Evolutionary conservation across 306 rosid genomes (phyloP), one percentile per base, ranked within the genome.

Genomic region (Ormosia semicastrata): DNA sequence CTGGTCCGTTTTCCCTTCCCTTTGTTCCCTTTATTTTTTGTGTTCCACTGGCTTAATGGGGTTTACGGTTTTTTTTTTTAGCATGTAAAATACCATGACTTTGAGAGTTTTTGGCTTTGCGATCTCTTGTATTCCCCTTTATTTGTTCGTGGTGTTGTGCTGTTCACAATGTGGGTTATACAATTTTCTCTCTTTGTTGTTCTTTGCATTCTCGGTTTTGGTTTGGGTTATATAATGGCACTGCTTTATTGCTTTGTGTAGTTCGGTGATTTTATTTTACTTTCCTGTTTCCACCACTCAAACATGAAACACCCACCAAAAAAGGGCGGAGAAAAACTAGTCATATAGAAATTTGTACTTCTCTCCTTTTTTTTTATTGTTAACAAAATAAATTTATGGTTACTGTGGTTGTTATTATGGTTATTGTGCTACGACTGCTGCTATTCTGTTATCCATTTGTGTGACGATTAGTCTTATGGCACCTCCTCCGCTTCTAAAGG

Each of bases 1-100:
- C 89, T 67, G 97, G 98, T 86, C 15, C 44, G 81, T 60, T 15
- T 39, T 33, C 57, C 76, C 14, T 69, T 63, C 67, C 65, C 14
- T 62, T 53, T 10, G 37, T 40, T 63, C 6, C 10, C 2, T 41
- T 29, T 59, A 13, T 36, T 30, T 71, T 12, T 60, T n/a, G 5
- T 65, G 7, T 74, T 14, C 41, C 59, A 17, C 79, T 43, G 64
- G 47, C 8, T 81, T 68, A 46, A 17, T 37, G 8, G 53, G 63
- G 57, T 69, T 79, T 70, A 15, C 70, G 34, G 9, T 67, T 18
- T 69, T 46, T 67, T 46, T 67, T 53, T 56, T n/a, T 4, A 7
- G 2, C 60, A 59, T 44, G 7, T 4, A 57, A 58, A 75, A 50
- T 40, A 41, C 2, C 53, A 36, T 36, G 32, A 75, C 39, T 34